These are phyloP conservation scores for Entoloma clypeatum DNA, from an alignment of 1,284 basidiomycete species.

Conservation along the genomic window DNA sequence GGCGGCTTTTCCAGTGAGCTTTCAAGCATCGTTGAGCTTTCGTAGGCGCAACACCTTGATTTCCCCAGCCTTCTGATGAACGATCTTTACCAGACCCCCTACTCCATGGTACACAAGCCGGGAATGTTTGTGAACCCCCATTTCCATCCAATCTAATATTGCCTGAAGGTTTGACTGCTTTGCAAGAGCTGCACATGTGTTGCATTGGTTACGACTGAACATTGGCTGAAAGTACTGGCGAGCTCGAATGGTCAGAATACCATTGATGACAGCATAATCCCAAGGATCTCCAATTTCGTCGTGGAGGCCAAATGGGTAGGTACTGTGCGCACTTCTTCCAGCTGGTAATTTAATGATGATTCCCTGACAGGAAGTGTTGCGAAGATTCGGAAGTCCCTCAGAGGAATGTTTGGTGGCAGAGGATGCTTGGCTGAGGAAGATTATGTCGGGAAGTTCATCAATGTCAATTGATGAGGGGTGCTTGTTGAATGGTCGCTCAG, in stretches of 20 bases:
- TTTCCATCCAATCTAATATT: conserved; percentile 10
- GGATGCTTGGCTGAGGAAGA: no score
- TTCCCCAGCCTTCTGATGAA: conserved; percentile 12
- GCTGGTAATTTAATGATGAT: no score
- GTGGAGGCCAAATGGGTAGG: conserved; percentile 21
- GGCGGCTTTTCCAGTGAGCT: conserved; percentile 11
- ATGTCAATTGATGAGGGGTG: no score
- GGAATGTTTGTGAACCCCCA: conserved; percentile 12
- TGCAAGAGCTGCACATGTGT: no score
- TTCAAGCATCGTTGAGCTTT: conserved; percentile 13
- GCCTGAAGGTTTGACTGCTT: conserved; percentile 11
- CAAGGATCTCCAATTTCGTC: conserved; percentile 11
- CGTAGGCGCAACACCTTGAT: conserved; percentile 14
- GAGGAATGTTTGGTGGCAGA: no score
- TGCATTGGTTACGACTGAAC: no score
- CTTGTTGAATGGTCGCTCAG: no score
- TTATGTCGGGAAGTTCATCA: no score
- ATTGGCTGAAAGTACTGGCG: neutral
- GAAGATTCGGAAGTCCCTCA: no score
- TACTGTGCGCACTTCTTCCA: conserved; percentile 12
- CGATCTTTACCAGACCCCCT: conserved; percentile 13
- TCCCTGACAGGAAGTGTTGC: no score
- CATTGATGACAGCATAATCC: conserved; percentile 6
- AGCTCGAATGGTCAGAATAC: conserved; percentile 5
- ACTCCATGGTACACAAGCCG: conserved; percentile 14